Percentiles rank a stretch among this genome's conserved stretches.
These are phyloP conservation scores for Botrytis fabae DNA, from an alignment of 2,329 filamentous ascomycete species.

Conservation along the genomic window DNA sequence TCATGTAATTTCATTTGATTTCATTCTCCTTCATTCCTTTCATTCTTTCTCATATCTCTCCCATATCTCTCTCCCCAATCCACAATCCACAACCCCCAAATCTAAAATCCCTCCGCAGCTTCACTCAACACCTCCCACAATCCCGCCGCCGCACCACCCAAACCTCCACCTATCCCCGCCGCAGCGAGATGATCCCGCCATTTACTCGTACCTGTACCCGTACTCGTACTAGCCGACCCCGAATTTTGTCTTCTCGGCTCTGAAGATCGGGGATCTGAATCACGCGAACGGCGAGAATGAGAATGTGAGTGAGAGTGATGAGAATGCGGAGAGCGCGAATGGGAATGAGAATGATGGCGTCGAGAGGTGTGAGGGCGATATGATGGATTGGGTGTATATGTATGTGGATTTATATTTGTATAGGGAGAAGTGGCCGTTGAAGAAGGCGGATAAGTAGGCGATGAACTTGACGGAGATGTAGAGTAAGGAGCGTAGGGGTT, in stretches of 20 bases:
- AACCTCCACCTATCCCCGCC: conserved; percentile 60
- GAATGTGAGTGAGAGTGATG: not conserved
- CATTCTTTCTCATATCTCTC: too few species aligned
- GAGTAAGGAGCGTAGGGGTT: conserved; percentile 13
- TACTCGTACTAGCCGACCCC: conserved; percentile 35
- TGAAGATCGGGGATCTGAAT: conserved; percentile 7
- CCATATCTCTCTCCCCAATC: too few species aligned
- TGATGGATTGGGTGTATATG: not conserved
- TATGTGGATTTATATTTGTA: not conserved
- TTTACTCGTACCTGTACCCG: conserved; percentile 36
- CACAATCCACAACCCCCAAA: not conserved
- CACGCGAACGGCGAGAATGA: not conserved
- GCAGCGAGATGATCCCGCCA: conserved; percentile 57
- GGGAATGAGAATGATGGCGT: not conserved
- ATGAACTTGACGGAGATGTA: not conserved
- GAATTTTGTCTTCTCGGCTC: conserved; percentile 4
- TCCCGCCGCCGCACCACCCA: conserved; percentile 61
- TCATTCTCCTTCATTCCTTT: too few species aligned
- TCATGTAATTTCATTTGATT: too few species aligned
- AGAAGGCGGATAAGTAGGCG: not conserved
- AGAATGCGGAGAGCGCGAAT: not conserved
- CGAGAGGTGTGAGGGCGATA: not conserved
- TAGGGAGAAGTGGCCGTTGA: not conserved
- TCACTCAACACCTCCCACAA: conserved; percentile 59
- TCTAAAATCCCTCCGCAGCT: conserved; percentile 46